These are phyloP conservation scores for Odonthalia washingtoniensis DNA, from an alignment of 31 red algal species.

Conservation along the genomic window DNA sequence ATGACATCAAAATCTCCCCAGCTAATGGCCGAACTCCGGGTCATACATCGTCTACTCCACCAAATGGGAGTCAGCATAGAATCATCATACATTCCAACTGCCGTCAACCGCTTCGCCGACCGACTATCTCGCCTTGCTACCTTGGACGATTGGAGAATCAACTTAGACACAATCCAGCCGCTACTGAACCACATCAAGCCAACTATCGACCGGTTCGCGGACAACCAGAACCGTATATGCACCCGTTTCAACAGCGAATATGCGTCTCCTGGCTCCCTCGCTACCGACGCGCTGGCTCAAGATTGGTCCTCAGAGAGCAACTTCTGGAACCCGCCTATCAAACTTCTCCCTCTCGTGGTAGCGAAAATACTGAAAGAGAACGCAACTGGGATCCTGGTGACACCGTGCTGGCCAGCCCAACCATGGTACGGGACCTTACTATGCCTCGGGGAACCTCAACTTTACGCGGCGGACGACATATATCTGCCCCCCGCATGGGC, in stretches of 20 bases:
- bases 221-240: constrained; percentile 5
- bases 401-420: constrained; percentile 26
- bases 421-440: constrained; percentile 9
- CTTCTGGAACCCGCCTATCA: constrained; percentile 41
- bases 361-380: constrained; percentile 23
- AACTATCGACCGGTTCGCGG: constrained; percentile 35
- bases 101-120: constrained; percentile 53
- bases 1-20: constrained; percentile 19
- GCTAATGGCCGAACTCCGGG: constrained; percentile 33
- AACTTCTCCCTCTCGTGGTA: constrained; percentile 9
- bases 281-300: not conserved
- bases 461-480: not conserved
- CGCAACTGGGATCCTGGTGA: constrained; percentile 24
- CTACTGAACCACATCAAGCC: not conserved
- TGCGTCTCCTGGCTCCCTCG: not conserved
- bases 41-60: not conserved
- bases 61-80: constrained; percentile 25
- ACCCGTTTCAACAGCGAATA: constrained; percentile 9
- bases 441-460: not conserved
- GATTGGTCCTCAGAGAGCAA: constrained; percentile 20
- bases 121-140: constrained; percentile 21
- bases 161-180: not conserved
- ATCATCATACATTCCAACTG: constrained; percentile 17
- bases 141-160: constrained; percentile 36
- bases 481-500: constrained; percentile 38